phyloP scores from a whole-genome alignment of 2,329 filamentous ascomycete genomes.

The Ceratocystis lukuohia region DNA sequence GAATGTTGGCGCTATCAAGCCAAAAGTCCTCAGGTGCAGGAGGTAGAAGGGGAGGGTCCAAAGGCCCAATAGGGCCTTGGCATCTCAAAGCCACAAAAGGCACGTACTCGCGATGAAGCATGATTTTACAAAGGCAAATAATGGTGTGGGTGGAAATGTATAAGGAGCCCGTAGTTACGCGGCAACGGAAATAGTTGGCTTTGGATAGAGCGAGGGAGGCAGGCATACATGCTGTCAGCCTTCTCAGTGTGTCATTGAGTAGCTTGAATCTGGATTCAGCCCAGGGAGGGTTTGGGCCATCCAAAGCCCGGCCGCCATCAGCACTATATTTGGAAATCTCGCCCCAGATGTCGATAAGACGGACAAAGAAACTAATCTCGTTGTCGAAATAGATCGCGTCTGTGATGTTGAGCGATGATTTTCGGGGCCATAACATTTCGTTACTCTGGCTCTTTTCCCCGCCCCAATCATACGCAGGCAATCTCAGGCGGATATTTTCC shows the following conservation, averaged over 20 bases:
- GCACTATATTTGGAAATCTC: constrained; percentile 45
- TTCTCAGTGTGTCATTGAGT: constrained; percentile 30
- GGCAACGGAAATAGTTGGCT: background rate
- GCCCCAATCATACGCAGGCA: constrained; percentile 26
- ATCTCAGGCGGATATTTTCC: background rate
- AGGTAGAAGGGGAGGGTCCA: constrained; percentile 31
- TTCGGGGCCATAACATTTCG: constrained; percentile 17
- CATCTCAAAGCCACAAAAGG: constrained; percentile 29
- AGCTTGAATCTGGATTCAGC: constrained; percentile 41
- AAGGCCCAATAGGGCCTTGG: constrained; percentile 36
- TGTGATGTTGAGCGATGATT: constrained; percentile 15
- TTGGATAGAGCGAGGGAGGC: background rate
- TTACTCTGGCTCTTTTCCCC: constrained; percentile 26
- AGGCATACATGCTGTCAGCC: constrained; percentile 7
- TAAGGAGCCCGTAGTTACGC: background rate
- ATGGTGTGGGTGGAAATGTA: constrained; percentile 43
- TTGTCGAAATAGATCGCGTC: constrained; percentile 31
- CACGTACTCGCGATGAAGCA: constrained; percentile 27
- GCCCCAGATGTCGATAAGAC: constrained; percentile 46
- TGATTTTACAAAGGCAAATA: constrained; percentile 50
- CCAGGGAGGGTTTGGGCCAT: constrained; percentile 44
- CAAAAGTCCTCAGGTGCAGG: constrained; percentile 37
- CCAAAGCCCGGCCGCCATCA: constrained; percentile 37
- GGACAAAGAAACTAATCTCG: constrained; percentile 39
- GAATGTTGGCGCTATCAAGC: constrained; percentile 46